phyloP scores from a whole-genome alignment of 768 basidiomycete genomes.

The Boletus pseudo-olivaceus region DNA sequence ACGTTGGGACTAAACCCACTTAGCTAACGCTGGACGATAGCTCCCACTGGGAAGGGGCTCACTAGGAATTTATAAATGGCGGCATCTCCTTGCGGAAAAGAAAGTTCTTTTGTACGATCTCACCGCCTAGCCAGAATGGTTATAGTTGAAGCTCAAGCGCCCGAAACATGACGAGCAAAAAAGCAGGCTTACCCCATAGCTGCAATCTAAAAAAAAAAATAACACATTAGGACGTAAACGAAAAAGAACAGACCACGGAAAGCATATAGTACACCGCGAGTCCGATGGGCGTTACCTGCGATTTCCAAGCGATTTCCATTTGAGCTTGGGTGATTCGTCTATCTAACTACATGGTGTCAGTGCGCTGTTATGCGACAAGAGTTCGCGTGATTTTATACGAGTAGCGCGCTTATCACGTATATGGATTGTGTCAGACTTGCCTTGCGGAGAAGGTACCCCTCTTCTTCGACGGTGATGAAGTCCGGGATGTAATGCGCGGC shows the following conservation, averaged over 20 bases:
- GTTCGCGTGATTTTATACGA: neutral
- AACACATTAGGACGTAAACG: neutral
- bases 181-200: conserved; percentile 55
- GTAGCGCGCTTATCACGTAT: neutral
- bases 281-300: conserved; percentile 8
- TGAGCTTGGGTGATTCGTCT: conserved; percentile 68
- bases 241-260: neutral
- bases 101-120: conserved; percentile 63
- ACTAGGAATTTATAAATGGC: conserved; percentile 66
- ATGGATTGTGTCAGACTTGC: conserved; percentile 33
- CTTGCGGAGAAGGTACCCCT: conserved; percentile 74
- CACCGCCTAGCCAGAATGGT: conserved; percentile 52
- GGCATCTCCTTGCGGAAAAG: conserved; percentile 73
- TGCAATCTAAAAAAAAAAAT: conserved; percentile 53
- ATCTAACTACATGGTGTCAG: conserved; percentile 49
- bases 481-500: conserved; percentile 70
- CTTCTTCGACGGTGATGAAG: conserved; percentile 75
- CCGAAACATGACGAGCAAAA: neutral
- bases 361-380: conserved; percentile 4
- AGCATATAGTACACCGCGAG: conserved; percentile 1
- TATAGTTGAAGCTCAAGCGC: conserved; percentile 1
- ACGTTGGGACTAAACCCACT: conserved; percentile 67
- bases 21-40: neutral
- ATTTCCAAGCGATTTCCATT: conserved; percentile 62
- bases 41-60: conserved; percentile 22